Evolutionary conservation across 176 grass and related monocot genomes (phyloP).

Genomic region (Musa beccarii): DNA sequence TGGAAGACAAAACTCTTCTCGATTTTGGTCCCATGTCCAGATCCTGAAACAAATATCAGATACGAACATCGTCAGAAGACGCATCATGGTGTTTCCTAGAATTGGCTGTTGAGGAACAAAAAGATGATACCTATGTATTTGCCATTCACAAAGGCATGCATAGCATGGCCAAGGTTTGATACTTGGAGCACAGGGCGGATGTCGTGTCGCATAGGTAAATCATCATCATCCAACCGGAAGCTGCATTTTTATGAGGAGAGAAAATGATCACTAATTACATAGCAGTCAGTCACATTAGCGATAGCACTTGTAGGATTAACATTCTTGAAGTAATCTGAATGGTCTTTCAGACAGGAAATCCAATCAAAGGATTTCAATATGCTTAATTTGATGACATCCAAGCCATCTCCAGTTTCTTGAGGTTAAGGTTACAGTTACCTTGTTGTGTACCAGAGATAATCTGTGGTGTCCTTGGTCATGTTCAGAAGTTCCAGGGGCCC

Average conservation of each 20-base stretch:
- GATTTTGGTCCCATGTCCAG: conserved; percentile 54
- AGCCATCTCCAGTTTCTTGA: too few relatives aligned
- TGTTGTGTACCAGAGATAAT: conserved; percentile 86
- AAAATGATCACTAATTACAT: neutral
- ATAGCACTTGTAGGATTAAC: too few relatives aligned
- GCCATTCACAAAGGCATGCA: conserved; percentile 63
- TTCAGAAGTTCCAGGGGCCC: conserved; percentile 40
- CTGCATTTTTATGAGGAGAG: conserved; percentile 30
- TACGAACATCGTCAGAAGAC: conserved; percentile 8
- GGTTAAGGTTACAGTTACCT: conserved; percentile 28
- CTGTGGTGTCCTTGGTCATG: conserved; percentile 76
- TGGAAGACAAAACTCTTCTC: conserved; percentile 65
- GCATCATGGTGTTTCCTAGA: neutral
- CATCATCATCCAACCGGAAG: conserved; percentile 51
- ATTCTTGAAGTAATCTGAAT: too few relatives aligned
- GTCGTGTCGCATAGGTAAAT: conserved; percentile 76
- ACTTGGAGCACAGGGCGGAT: conserved; percentile 72
- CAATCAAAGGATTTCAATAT: too few relatives aligned
- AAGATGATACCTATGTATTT: conserved; percentile 47
- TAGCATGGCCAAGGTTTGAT: conserved; percentile 42
- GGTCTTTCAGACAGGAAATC: too few relatives aligned
- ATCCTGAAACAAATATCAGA: conserved; percentile 30
- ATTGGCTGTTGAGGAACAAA: neutral
- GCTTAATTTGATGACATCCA: too few relatives aligned
- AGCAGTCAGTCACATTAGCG: neutral